Evolutionary conservation across 2,329 filamentous ascomycete species (phyloP), one percentile per base, ranked within the genome.

Genomic region (Dactylellina sp.): DNA sequence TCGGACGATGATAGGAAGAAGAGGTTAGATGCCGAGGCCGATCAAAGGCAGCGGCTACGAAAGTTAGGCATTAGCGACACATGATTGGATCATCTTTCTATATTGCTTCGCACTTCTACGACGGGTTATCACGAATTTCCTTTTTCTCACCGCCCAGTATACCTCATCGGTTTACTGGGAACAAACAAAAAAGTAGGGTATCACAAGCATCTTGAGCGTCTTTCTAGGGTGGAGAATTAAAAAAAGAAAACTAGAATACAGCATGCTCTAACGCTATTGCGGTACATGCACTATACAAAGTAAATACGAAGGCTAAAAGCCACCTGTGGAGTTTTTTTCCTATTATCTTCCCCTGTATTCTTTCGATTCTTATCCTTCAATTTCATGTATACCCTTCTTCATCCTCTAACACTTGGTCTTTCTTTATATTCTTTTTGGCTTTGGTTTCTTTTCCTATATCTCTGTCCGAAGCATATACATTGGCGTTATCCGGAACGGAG

Each of bases 1-100:
- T 76, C 79, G 74, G 76, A 77, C 24, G 74, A 77, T 1, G 42
- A 66, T 16, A 74, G 28, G 47, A 24, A 44, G 37, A 42, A 40
- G 18, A 57, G 70, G 28, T 18, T 66, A 25, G 39, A 49, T 22
- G 32, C 11, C 5, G 70, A 74, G 55, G 57, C 44, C 12, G 49
- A 59, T 16, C 53, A 74, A 49, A 61, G 28, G 16, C 37, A 40
- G 28, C 39, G 42, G 20, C 49, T 74, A 6, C 28, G 14, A 18
- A 61, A 61, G 53, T 12, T 74, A 37, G 70, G 70, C 6, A 72
- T 72, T n/a, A 44, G 56, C 37, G 46, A 53, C 6, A 6, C 11
- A 32, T 57, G 40, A 37, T 40, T 49, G n/a, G 37, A 40, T 28
- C n/a, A 9, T 24, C 25, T 55, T 39, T 40, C 7, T 39, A 20